Evolutionary conservation across 2,329 filamentous ascomycete genomes (phyloP).

Genomic region (Meredithiella fracta): DNA sequence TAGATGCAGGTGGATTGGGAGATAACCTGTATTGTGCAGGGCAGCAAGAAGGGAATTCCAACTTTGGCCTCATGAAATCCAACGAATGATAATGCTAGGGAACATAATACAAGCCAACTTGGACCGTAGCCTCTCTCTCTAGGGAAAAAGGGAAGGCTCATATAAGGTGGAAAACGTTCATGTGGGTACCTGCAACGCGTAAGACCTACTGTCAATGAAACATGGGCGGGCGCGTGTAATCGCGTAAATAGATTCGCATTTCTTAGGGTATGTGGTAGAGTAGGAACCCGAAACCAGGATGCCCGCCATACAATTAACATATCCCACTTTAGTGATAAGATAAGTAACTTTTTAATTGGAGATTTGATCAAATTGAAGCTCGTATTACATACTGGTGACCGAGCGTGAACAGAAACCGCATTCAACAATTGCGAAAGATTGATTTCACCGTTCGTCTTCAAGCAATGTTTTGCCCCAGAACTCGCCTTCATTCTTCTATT

Average conservation of each 20-base stretch:
- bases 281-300: neutral
- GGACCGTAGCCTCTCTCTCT: neutral
- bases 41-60: too few relatives aligned
- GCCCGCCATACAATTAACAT: conserved; percentile 11
- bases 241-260: neutral
- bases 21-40: neutral
- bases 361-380: neutral
- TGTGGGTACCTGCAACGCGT: neutral
- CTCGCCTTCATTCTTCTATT: too few relatives aligned
- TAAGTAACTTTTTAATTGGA: conserved; percentile 12
- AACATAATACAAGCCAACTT: neutral
- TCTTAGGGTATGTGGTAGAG: neutral
- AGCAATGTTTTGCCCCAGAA: too few relatives aligned
- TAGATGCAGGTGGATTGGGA: neutral
- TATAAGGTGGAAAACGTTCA: conserved; percentile 8
- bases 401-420: too few relatives aligned
- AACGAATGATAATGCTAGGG: conserved; percentile 2
- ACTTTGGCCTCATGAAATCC: neutral
- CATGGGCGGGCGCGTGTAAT: neutral
- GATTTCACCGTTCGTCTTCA: too few relatives aligned
- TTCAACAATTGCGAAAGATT: too few relatives aligned
- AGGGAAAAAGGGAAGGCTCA: neutral
- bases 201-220: neutral
- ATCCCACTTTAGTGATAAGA: conserved; percentile 14
- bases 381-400: neutral